These are phyloP conservation scores for Beta corolliflora DNA, from an alignment of 179 eudicot species.

Conservation along the genomic window DNA sequence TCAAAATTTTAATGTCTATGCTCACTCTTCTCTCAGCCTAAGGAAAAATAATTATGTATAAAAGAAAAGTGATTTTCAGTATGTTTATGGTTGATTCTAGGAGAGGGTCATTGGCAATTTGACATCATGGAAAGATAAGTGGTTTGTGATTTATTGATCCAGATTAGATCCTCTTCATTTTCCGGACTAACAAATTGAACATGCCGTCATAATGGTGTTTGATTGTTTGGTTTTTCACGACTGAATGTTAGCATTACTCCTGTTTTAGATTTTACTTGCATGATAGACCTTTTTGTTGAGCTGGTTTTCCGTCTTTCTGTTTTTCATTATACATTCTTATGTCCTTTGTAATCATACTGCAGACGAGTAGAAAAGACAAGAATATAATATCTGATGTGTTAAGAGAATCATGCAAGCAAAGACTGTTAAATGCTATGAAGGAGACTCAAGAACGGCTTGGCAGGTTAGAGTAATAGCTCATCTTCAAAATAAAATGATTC, in stretches of 20 bases:
- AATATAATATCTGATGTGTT: slow-evolving; percentile 63
- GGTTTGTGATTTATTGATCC: too few relatives aligned
- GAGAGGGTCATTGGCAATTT: too few relatives aligned
- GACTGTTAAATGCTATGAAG: slow-evolving; percentile 60
- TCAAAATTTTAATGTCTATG: too few relatives aligned
- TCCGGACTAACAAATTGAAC: too few relatives aligned
- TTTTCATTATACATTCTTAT: slow-evolving; percentile 8
- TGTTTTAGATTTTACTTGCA: neutral
- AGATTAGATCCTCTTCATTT: too few relatives aligned
- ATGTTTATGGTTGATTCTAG: too few relatives aligned
- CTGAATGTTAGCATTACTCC: neutral
- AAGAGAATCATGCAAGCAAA: slow-evolving; percentile 74
- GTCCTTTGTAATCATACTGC: slow-evolving; percentile 16
- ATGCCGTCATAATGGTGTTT: neutral
- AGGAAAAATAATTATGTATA: too few relatives aligned
- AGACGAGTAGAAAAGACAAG: slow-evolving; percentile 61
- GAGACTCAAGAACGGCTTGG: slow-evolving; percentile 61
- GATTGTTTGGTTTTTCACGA: neutral
- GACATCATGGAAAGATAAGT: too few relatives aligned
- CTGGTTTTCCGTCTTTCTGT: neutral
- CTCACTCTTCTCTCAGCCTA: too few relatives aligned
- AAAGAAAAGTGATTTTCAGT: too few relatives aligned
- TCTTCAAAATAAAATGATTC: neutral
- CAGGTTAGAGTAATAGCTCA: slow-evolving; percentile 44
- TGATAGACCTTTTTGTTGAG: neutral